A percentile compares a stretch with the other conserved stretches of the same genome.
Conservation (phyloP, 169 alveolate genomes). For the Amoebophrya sp. region DNA sequence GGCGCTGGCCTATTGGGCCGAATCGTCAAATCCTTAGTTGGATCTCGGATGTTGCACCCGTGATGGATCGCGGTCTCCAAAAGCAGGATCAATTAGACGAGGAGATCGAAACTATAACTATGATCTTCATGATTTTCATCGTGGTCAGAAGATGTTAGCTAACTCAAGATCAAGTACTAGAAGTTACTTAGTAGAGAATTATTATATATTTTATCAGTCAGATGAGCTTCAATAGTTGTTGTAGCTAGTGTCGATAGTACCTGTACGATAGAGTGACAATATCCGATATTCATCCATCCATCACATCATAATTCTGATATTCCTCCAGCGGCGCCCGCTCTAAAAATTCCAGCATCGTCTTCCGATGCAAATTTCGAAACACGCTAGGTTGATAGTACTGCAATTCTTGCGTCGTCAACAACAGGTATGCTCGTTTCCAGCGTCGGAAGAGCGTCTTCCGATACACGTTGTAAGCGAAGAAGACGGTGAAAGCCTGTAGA, state of each 20-base stretch:
- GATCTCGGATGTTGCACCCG: background rate
- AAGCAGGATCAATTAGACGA: too few species aligned
- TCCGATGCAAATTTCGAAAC: background rate
- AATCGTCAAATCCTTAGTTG: background rate
- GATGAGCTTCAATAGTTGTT: too few species aligned
- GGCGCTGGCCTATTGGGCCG: background rate
- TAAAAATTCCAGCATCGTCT: background rate
- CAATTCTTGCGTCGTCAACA: background rate
- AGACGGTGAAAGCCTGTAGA: slow-evolving; percentile 3
- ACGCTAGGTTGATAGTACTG: slow-evolving; percentile 19
- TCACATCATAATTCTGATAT: too few species aligned
- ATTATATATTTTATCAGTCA: too few species aligned
- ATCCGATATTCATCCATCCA: too few species aligned
- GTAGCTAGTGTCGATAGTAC: too few species aligned
- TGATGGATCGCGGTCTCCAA: background rate
- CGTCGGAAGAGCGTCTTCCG: background rate
- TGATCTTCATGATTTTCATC: too few species aligned
- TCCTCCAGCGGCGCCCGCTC: slow-evolving; percentile 24
- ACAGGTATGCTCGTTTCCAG: background rate
- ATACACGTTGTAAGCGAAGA: background rate
- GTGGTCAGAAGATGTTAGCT: too few species aligned
- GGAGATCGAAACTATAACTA: too few species aligned
- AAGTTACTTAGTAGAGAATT: too few species aligned
- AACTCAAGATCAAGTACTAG: too few species aligned
- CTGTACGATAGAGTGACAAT: too few species aligned